Conservation (phyloP, 2,329 filamentous ascomycete genomes). For the Nothophoma quercina region DNA sequence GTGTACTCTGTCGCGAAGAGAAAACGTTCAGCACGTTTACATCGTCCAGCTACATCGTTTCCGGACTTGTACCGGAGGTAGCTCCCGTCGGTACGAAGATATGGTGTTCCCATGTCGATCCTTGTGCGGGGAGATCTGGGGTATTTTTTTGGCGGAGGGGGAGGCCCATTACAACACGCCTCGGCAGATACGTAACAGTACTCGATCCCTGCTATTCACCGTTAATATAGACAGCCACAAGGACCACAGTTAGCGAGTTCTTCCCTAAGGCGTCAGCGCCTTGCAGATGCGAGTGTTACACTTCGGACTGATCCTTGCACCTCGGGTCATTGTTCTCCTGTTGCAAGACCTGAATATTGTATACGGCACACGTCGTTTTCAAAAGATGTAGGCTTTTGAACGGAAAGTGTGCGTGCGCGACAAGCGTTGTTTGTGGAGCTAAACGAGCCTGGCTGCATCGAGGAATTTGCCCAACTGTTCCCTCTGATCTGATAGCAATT, state of each 20-base stretch:
- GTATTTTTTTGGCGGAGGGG: conserved; percentile 3
- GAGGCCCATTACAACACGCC: not conserved
- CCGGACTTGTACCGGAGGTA: not conserved
- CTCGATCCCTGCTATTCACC: not conserved
- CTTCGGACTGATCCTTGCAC: not conserved
- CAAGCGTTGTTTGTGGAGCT: too few species aligned
- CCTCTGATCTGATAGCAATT: too few species aligned
- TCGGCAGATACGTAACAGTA: not conserved
- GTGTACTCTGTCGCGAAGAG: not conserved
- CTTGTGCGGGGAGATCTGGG: not conserved
- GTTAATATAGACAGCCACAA: not conserved
- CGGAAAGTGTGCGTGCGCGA: too few species aligned
- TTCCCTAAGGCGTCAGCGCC: not conserved
- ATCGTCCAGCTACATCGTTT: not conserved
- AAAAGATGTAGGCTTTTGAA: not conserved
- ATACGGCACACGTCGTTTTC: not conserved
- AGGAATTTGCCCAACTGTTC: too few species aligned
- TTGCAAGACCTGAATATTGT: not conserved
- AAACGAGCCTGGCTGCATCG: too few species aligned
- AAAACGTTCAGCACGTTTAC: not conserved
- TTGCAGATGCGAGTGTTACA: not conserved
- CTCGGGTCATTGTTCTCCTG: not conserved
- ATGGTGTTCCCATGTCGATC: not conserved
- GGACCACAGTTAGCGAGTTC: not conserved
- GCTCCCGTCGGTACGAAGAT: not conserved